Evolutionary conservation across 1,139 yeast genomes (phyloP).

Genomic region (Geotrichum restrictum): DNA sequence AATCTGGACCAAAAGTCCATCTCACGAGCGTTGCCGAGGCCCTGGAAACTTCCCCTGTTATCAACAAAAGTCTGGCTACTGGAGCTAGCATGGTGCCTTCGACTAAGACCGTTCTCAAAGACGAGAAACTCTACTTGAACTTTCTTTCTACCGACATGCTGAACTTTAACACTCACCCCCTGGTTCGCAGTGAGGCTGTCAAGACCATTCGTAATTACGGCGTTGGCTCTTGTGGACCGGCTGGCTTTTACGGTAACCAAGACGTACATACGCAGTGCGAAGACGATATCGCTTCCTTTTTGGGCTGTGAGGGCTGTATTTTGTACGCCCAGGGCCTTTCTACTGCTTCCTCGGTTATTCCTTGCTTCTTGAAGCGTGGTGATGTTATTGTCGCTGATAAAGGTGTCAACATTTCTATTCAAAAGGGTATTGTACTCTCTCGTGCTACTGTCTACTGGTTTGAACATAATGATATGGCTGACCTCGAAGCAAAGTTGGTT

Average conservation of each 20-base stretch:
- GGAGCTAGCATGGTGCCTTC: constrained; percentile 6
- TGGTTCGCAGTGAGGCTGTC: constrained; percentile 54
- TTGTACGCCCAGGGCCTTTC: constrained; percentile 91
- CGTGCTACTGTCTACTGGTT: constrained; percentile 77
- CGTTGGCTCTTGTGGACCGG: constrained; percentile 98
- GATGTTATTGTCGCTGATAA: constrained; percentile 87
- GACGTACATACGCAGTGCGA: constrained; percentile 84
- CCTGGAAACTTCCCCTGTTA: constrained; percentile 20
- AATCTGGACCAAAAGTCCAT: constrained; percentile 51
- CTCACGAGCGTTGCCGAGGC: constrained; percentile 28
- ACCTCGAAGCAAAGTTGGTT: constrained; percentile 63
- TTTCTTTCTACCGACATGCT: constrained; percentile 44
- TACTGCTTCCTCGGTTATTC: constrained; percentile 92
- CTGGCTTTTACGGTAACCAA: constrained; percentile 94
- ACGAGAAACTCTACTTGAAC: constrained; percentile 31
- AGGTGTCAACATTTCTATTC: constrained; percentile 70
- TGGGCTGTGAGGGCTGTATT: constrained; percentile 74
- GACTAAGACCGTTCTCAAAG: constrained; percentile 22
- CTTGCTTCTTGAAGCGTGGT: constrained; percentile 93
- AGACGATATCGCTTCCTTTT: constrained; percentile 65
- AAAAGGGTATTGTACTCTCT: constrained; percentile 81
- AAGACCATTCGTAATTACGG: constrained; percentile 66
- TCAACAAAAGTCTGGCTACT: constrained; percentile 5
- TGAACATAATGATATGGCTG: constrained; percentile 84
- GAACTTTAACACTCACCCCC: constrained; percentile 56